phyloP scores from a whole-genome alignment of 345 rosid genomes.

The Odontarrhena argentea region DNA sequence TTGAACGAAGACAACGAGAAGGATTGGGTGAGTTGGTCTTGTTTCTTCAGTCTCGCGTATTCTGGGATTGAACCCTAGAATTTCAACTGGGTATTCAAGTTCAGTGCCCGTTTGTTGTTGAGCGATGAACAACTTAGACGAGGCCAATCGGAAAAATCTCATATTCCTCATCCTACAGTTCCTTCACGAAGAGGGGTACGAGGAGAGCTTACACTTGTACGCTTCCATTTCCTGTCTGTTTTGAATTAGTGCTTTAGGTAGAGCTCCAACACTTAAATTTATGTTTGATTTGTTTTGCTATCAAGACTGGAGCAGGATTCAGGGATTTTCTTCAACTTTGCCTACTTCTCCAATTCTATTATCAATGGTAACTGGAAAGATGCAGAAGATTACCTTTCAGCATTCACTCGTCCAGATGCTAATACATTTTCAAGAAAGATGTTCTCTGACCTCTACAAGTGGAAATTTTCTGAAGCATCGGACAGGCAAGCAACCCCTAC shows the following conservation, averaged over 20 bases:
- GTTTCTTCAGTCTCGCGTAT: slow-evolving; percentile 8
- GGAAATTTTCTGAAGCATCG: slow-evolving; percentile 33
- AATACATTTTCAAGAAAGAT: slow-evolving; percentile 39
- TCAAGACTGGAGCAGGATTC: slow-evolving; percentile 49
- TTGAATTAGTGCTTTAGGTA: neutral
- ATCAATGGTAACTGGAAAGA: slow-evolving; percentile 38
- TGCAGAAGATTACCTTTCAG: slow-evolving; percentile 45
- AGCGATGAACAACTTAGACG: slow-evolving; percentile 34
- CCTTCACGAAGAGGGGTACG: slow-evolving; percentile 37
- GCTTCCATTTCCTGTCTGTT: neutral
- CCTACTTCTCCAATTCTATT: slow-evolving; percentile 36
- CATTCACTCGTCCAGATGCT: slow-evolving; percentile 40
- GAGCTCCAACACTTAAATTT: neutral
- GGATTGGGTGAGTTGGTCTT: slow-evolving; percentile 19
- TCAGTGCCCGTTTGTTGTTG: slow-evolving; percentile 1
- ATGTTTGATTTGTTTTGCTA: neutral
- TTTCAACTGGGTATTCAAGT: neutral
- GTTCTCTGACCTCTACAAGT: slow-evolving; percentile 39
- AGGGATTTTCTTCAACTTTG: slow-evolving; percentile 35
- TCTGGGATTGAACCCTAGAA: slow-evolving; percentile 26
- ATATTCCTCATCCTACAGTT: slow-evolving; percentile 39
- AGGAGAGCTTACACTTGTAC: slow-evolving; percentile 40
- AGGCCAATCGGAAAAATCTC: slow-evolving; percentile 33
- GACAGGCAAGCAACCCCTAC: slow-evolving; percentile 28
- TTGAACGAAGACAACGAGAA: slow-evolving; percentile 35